Conservation (phyloP, 1,284 basidiomycete genomes). For the Cutaneotrichosporon spelunceum region DNA sequence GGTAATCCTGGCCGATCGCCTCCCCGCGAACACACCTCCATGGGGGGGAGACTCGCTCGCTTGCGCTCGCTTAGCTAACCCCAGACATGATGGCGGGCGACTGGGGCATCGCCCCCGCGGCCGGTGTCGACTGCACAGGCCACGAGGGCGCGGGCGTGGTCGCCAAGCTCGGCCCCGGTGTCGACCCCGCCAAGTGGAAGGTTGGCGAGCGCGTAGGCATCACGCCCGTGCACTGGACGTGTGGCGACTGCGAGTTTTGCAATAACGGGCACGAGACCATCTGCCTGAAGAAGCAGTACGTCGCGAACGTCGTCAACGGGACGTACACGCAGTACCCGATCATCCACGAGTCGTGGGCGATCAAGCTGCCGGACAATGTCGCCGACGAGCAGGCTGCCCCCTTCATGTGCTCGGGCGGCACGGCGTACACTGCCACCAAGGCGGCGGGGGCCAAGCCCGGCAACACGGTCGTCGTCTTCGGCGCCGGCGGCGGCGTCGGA, state of each 20-base stretch:
- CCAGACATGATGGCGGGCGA: slow-evolving; percentile 21
- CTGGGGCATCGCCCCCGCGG: slow-evolving; percentile 14
- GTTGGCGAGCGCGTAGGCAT: slow-evolving; percentile 22
- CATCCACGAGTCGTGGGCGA: slow-evolving; percentile 20
- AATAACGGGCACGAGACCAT: slow-evolving; percentile 21
- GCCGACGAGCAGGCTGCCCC: slow-evolving; percentile 22
- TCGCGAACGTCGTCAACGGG: slow-evolving; percentile 19
- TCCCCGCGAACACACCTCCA: no score
- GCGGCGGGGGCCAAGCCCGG: slow-evolving; percentile 19
- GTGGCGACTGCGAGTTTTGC: slow-evolving; percentile 24
- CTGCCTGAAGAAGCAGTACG: slow-evolving; percentile 17
- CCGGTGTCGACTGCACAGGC: slow-evolving; percentile 23
- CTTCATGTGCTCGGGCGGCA: slow-evolving; percentile 27
- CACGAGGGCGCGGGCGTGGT: slow-evolving; percentile 26
- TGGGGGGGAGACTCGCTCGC: no score
- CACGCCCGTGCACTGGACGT: slow-evolving; percentile 19
- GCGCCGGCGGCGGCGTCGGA: slow-evolving; percentile 24
- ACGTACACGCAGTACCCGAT: slow-evolving; percentile 24
- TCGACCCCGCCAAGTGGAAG: slow-evolving; percentile 17
- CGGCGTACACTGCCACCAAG: slow-evolving; percentile 26
- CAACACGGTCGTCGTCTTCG: slow-evolving; percentile 16
- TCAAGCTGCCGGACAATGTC: slow-evolving; percentile 20
- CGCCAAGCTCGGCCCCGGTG: slow-evolving; percentile 21
- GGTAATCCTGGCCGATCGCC: no score
- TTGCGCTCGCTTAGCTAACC: slow-evolving; percentile 3